Evolutionary conservation across 306 rosid species (phyloP), one percentile per base, ranked within the genome.

Genomic region (Fagus sylvatica): DNA sequence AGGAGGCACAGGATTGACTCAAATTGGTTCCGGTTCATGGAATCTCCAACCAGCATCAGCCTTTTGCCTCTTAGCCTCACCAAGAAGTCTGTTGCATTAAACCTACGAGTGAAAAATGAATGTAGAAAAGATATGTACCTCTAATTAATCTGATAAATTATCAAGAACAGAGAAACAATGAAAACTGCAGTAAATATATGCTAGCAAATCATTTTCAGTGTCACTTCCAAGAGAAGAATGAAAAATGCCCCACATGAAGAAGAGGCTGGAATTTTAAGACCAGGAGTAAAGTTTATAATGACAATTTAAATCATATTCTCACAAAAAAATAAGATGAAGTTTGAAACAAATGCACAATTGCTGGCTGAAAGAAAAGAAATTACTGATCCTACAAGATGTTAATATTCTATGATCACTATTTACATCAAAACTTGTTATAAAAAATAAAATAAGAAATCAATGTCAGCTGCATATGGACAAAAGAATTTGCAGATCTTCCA

Each of bases 21-120:
- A 61, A 87, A 96, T 86, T 93, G 98, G 87, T 96, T 91, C 78
- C 96, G 89, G 72, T 93, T 96, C 94, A 96, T 90, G 53, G 99
- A 93, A 84, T 93, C 99, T 80, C 99, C 98, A 37, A 96, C 88
- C 61, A 96, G 91, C 96, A 96, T 88, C 69, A 96, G 80, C 72
- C 78, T 81, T 86, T 93, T 96, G 60, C 96, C 98, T 78, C 84
- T 87, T 79, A 93, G 78, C 84, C 96, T 91, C 78, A 6, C 81
- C 89, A 93, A 83, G 89, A 96, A 93, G 84, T 96, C 96, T 39
- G 95, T 83, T 82, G 96, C 96, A 89, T 86, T 93, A 81, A 96
- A 93, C 90, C 99, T 96, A 75, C 74, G 7, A 84, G 86, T 69
- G 84, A 78, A 54, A 84, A 66, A 78, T 43, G 69, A 89, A 75